Base-by-base conservation (phyloP, 192 early-diverging fungal species). In the Coemansia sp. region DNA sequence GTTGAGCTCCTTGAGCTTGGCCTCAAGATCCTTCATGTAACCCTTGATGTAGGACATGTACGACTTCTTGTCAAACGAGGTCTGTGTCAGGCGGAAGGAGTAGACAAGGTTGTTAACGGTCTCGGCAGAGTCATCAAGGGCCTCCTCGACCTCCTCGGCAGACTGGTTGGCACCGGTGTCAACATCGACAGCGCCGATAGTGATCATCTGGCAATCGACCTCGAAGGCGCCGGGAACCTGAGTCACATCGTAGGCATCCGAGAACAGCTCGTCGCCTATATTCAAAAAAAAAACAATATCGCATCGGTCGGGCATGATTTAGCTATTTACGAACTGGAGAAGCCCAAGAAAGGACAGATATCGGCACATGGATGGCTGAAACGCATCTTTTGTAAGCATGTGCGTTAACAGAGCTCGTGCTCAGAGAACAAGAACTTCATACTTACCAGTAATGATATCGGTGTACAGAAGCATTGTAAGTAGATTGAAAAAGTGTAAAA, bases 121-220 rank as follows among this genome's bases (percentile, higher is more conserved):
- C 63, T 80, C 6, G 20, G 65, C 68, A 56, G 74, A 72, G 51
- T 89, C 88, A 60, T 94, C 92, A 48, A 89, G 68, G 0, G 48
- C 69, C 54, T 91, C 93, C 5, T 48, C 86, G 18, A 61, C 80
- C 57, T 82, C 92, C 84, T 94, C 94, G 61, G 94, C 93, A 34
- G 95, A 95, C 61, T 93, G 84, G 85, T 95, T 95, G 79, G 91
- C 95, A 82, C 94, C 94, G 64, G 91, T 95, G 75, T 97, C 89
- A 56, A 97, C 84, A 38, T 94, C 87, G 67, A 63, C 87, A 54
- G 82, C 91, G 6, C 74, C 83, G 64, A 92, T 58, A 29, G 72
- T 82, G 69, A 91, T 85, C 83, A 90, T 84, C 71, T 84, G 70
- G 80, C 91, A 91, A 83, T 97, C 90, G 49, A 94, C 87, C 83